Conservation (phyloP, 169 alveolate genomes). For the Eimeria maxima region DNA sequence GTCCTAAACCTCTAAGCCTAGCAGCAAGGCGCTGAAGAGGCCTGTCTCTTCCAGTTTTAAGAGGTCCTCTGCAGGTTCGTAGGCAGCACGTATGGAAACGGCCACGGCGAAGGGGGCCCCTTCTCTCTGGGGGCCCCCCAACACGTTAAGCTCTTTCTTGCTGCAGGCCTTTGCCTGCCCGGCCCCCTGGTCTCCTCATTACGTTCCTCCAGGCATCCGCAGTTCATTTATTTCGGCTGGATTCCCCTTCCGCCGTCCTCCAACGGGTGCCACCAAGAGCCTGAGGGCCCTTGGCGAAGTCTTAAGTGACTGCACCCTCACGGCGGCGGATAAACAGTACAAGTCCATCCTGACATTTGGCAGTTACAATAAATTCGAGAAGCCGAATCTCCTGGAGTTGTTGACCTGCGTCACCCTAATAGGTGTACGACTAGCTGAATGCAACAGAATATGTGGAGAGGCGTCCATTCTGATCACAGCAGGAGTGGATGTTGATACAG, state of each 20-base stretch:
- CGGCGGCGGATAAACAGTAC: slow-evolving; percentile 19
- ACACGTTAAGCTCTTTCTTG: slow-evolving; percentile 12
- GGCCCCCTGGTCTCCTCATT: slow-evolving; percentile 65
- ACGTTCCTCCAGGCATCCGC: slow-evolving; percentile 55
- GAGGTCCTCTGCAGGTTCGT: slow-evolving; percentile 10
- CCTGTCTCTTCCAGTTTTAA: not conserved
- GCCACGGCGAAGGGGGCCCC: slow-evolving; percentile 57
- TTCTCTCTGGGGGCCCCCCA: slow-evolving; percentile 78
- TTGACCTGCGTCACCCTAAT: slow-evolving; percentile 28
- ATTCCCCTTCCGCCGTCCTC: slow-evolving; percentile 39
- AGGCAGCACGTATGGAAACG: slow-evolving; percentile 43
- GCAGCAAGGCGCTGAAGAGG: not conserved
- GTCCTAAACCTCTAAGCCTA: not conserved
- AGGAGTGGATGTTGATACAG: not conserved
- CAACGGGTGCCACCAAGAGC: not conserved
- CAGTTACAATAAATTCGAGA: slow-evolving; percentile 38
- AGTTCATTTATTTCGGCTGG: slow-evolving; percentile 53
- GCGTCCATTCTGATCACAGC: not conserved
- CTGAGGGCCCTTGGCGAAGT: slow-evolving; percentile 22
- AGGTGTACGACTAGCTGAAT: slow-evolving; percentile 25
- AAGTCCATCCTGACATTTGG: slow-evolving; percentile 50
- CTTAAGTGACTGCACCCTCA: slow-evolving; percentile 39
- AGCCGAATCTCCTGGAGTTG: slow-evolving; percentile 57
- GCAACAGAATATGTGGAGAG: not conserved
- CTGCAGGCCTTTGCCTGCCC: slow-evolving; percentile 71